Evolutionary conservation across 2,329 filamentous ascomycete genomes (phyloP).

Genomic region (Phyllosticta citribraziliensis): DNA sequence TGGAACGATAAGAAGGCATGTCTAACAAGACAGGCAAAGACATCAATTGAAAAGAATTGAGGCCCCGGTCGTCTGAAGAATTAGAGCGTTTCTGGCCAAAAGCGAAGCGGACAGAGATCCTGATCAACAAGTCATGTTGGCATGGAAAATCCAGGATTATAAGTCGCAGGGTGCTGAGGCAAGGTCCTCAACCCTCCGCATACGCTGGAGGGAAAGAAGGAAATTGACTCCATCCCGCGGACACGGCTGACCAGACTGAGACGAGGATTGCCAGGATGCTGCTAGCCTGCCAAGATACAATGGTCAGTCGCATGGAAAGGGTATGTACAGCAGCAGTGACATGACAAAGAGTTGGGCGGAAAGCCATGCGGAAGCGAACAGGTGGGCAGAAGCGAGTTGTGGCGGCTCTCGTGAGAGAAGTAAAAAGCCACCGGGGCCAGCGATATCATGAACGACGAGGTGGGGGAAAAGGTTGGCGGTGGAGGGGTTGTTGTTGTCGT

Average conservation of each 20-base stretch:
- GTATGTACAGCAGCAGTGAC: background rate
- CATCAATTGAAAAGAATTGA: background rate
- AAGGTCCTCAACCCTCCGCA: background rate
- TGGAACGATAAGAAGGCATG: slow-evolving; percentile 22
- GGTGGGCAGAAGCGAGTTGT: background rate
- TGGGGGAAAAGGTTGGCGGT: background rate
- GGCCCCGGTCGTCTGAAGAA: background rate
- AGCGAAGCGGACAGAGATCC: background rate
- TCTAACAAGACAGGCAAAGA: background rate
- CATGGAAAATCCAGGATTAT: background rate
- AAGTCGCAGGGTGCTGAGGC: background rate
- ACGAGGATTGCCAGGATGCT: background rate
- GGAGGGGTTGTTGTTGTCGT: background rate
- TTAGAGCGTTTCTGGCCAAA: background rate
- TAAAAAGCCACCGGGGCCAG: background rate
- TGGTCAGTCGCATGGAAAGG: background rate
- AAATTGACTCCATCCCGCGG: background rate
- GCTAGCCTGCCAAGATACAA: background rate
- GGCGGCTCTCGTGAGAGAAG: background rate
- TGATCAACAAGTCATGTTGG: background rate
- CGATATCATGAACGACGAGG: background rate
- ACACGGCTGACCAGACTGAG: background rate
- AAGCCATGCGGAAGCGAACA: background rate
- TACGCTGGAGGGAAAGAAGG: background rate
- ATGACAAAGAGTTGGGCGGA: background rate